phyloP scores from a whole-genome alignment of 2,329 filamentous ascomycete species.

The Alternaria brassicae region DNA sequence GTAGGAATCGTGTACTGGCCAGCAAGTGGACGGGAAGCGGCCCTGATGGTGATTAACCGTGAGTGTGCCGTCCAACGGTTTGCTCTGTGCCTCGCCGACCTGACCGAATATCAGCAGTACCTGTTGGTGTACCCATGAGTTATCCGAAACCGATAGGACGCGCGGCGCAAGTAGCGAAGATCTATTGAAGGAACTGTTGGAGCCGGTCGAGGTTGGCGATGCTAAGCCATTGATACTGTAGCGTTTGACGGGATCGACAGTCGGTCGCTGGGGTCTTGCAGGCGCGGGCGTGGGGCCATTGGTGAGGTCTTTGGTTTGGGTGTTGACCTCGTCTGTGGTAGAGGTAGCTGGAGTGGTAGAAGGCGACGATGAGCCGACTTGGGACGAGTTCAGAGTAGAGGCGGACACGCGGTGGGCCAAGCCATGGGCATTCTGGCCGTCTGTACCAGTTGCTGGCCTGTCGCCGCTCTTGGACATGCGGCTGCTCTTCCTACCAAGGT shows the following conservation, averaged over 20 bases:
- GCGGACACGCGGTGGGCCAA: constrained; percentile 65
- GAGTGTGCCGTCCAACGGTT: constrained; percentile 77
- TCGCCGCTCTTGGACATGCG: constrained; percentile 65
- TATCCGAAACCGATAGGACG: constrained; percentile 79
- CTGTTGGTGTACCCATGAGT: constrained; percentile 94
- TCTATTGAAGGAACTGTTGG: constrained; percentile 59
- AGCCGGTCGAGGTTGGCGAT: constrained; percentile 59
- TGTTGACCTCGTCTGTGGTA: constrained; percentile 73
- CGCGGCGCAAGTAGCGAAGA: constrained; percentile 82
- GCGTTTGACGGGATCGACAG: constrained; percentile 57
- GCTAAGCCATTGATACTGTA: constrained; percentile 65
- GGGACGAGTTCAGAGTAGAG: constrained; percentile 65
- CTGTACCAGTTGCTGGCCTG: constrained; percentile 23
- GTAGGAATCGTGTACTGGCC: constrained; percentile 87
- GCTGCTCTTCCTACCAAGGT: constrained; percentile 74
- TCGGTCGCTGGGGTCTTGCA: constrained; percentile 54
- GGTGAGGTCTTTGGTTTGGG: constrained; percentile 63
- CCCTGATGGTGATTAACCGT: constrained; percentile 85
- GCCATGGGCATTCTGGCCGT: constrained; percentile 34
- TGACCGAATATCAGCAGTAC: constrained; percentile 81
- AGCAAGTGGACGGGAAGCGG: constrained; percentile 79
- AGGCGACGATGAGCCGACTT: constrained; percentile 73
- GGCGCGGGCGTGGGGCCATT: constrained; percentile 55
- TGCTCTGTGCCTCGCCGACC: constrained; percentile 74
- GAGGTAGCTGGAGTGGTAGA: constrained; percentile 69